Evolutionary conservation across 2,329 filamentous ascomycete genomes (phyloP), one percentile per base, ranked within the genome.

Genomic region (Arachnomyces sp.): DNA sequence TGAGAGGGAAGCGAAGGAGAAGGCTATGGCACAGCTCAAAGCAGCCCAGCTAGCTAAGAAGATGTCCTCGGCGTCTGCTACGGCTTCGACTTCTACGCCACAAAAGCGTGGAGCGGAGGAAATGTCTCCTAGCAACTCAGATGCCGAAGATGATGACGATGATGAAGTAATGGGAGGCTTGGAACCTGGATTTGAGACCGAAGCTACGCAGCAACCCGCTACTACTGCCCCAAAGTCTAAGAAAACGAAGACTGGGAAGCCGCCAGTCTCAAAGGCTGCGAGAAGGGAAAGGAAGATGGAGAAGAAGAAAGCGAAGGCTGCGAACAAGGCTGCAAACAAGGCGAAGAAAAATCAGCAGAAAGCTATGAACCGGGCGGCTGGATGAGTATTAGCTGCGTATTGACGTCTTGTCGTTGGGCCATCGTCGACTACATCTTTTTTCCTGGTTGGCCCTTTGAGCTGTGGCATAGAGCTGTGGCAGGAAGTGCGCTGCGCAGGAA

Each of bases 1-100:
- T 35, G 67, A 74, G 49, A 59, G 65, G 47, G 57, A 70, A 51
- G 67, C 70, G 8, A 71, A 71, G 49, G 69, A 75, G 47, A 68
- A 66, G 43, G 69, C 71, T 7, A 63, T 63, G 28, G 69, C 72
- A 11, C 63, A 71, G 40, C 56, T 69, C 25, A 74, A 68, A 46
- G 69, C 71, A 17, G 58, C 62, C 9, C 53, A 67, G 39, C 36
- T 69, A 9, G 62, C 66, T 11, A 66, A 63, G 28, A 67, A 63
- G 43, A 41, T 38, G 42, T 39, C 12, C 42, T 49, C 15, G 42
- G 40, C 12, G 42, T 49, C 15, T 42, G 48, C 3, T 49, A 47
- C 12, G 39, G 45, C 33, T 52, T 48, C 28, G 45, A 48, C 38
- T 44, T 48, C 11, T 47, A 51, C 21, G 46, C 47, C 31, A 36